Conservation (phyloP, 2,329 filamentous ascomycete genomes). For the Sporothrix variecibatus region DNA sequence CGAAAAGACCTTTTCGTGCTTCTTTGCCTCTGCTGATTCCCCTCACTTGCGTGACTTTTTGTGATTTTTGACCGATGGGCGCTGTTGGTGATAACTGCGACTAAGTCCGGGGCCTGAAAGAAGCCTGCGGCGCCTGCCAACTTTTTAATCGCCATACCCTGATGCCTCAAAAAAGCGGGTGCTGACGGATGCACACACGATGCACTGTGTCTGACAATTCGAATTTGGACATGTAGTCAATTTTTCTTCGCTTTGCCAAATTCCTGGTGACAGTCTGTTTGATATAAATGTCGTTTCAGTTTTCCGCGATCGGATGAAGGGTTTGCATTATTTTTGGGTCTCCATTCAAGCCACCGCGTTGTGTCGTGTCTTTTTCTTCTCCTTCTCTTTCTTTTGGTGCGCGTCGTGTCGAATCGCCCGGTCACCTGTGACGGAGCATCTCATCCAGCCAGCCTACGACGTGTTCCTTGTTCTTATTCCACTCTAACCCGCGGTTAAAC, state of each 20-base stretch:
- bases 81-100: constrained; percentile 7
- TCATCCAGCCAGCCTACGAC: neutral
- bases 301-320: neutral
- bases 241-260: neutral
- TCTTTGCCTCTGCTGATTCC: neutral
- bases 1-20: neutral
- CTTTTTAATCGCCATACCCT: neutral
- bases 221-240: neutral
- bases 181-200: neutral
- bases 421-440: neutral
- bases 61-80: neutral
- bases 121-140: neutral
- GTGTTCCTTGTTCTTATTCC: neutral
- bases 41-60: neutral
- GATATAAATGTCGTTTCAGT: neutral
- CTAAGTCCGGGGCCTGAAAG: neutral
- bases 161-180: neutral
- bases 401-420: neutral
- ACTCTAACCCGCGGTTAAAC: neutral
- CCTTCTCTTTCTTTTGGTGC: neutral
- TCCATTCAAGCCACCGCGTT: neutral
- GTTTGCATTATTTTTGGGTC: neutral
- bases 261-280: neutral
- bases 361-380: constrained; percentile 4
- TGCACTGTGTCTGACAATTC: neutral